Base-by-base conservation (phyloP, 164 flowering plant species). In the Brasenia schreberi region DNA sequence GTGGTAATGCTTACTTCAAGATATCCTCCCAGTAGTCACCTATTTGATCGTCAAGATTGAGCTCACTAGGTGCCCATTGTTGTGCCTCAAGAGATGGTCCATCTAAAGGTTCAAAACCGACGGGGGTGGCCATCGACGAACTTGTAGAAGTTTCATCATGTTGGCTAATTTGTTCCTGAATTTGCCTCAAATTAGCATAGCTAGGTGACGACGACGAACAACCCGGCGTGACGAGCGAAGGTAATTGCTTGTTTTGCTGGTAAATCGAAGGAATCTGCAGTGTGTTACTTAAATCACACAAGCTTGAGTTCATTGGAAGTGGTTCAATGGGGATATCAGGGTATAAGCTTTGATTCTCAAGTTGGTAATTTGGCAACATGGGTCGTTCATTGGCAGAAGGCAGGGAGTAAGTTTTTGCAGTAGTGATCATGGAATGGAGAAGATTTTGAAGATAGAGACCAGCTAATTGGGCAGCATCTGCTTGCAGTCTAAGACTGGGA, bases 1-100 rank as follows among this genome's bases (percentile, higher is more conserved):
- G 4, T 33, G 39, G 39, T 33, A 3, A 33, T 33, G 39, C 81
- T 53, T 80, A 81, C 83, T 78, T 71, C 44, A 84, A 65, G 42
- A 81, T 53, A 61, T 83, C 76, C 66, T 65, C 68, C 87, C 83
- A 84, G 64, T 66, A 74, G 18, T 63, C 78, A 68, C 70, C 64
- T 23, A 71, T 42, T 59, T 81, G 79, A 69, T 80, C 80, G 61
- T 81, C 86, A 27, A 81, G 33, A 59, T 70, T 68, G 59, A 82
- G 71, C 42, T 76, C 80, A 7, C 33, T 18, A 33, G 39, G 39
- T 33, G 39, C 2, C 39, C 39, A 33, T 33, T 33, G 4, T 33
- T 33, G 39, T 33, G 39, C 39, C 4, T 33, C 39, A 33, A 33
- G 39, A 33, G 39, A 33, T 33, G 39, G 4, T 33, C 39, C 39